These are phyloP conservation scores for Aechmea fasciata DNA, from an alignment of 176 grass and related monocot genomes.

Conservation along the genomic window DNA sequence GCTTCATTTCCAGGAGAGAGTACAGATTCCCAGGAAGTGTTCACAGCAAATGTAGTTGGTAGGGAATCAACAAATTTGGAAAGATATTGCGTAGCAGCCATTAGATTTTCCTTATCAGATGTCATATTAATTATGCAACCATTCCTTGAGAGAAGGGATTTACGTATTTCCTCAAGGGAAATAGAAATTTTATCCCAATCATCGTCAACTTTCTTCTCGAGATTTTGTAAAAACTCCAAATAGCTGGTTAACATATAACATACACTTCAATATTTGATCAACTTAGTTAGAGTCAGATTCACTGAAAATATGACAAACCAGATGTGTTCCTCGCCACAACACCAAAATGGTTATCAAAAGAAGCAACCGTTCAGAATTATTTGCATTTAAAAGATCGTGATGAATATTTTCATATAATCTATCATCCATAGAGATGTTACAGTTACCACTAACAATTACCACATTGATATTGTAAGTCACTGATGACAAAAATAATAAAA, in stretches of 20 bases:
- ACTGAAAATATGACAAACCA: too few relatives aligned
- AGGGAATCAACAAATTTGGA: constrained; percentile 85
- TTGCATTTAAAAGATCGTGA: too few relatives aligned
- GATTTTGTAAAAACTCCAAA: constrained; percentile 79
- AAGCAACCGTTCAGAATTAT: too few relatives aligned
- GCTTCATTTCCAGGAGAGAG: constrained; percentile 82
- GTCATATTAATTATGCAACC: constrained; percentile 85
- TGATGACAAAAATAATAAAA: background rate
- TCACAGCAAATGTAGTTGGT: constrained; percentile 39
- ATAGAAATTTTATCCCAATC: constrained; percentile 90
- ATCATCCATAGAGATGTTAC: too few relatives aligned
- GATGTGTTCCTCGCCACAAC: too few relatives aligned
- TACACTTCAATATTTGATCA: background rate
- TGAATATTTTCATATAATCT: too few relatives aligned
- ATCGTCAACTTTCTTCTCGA: constrained; percentile 79
- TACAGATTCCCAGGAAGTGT: constrained; percentile 50
- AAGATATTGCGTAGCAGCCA: constrained; percentile 51
- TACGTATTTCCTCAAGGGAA: constrained; percentile 84
- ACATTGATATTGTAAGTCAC: too few relatives aligned
- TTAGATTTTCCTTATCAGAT: constrained; percentile 70
- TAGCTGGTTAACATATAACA: constrained; percentile 51
- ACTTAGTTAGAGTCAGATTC: too few relatives aligned
- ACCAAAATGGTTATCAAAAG: too few relatives aligned
- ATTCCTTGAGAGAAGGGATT: constrained; percentile 56
- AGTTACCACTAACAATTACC: too few relatives aligned